Percentiles rank a stretch among this genome's conserved stretches.
Evolutionary conservation across 2,329 filamentous ascomycete genomes (phyloP).

Genomic region (Trichoderma asperellum): DNA sequence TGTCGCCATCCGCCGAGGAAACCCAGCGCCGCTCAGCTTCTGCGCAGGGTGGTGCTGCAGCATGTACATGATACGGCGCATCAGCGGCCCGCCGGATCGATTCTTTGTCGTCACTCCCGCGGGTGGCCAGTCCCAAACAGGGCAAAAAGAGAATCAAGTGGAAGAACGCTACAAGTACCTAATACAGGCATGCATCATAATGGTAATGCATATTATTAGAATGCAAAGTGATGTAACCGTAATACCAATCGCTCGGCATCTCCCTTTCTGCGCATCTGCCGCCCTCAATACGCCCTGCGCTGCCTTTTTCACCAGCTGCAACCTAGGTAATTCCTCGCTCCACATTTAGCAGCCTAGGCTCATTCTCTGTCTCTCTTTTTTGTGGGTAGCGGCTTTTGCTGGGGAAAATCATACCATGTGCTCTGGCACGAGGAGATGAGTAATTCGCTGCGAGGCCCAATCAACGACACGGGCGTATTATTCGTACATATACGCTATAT

Average conservation of each 20-base stretch:
- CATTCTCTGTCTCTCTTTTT: neutral
- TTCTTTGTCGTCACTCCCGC: neutral
- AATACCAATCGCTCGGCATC: neutral
- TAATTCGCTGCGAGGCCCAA: neutral
- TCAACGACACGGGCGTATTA: neutral
- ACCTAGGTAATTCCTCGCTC: neutral
- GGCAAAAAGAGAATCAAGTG: neutral
- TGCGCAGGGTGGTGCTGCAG: neutral
- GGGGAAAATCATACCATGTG: neutral
- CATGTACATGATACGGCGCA: neutral
- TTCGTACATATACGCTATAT: neutral
- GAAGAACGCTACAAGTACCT: no score
- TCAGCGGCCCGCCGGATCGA: neutral
- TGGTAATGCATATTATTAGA: no score
- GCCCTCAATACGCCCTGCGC: neutral
- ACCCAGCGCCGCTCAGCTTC: neutral
- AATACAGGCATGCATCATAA: no score
- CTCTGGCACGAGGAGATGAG: neutral
- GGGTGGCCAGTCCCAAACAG: neutral
- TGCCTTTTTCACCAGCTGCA: neutral
- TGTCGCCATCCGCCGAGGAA: neutral
- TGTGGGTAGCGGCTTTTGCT: neutral
- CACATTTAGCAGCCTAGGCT: neutral
- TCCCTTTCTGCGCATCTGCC: neutral
- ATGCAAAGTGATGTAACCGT: neutral